A percentile compares a stretch with the other conserved stretches of the same genome.
phyloP scores from a whole-genome alignment of 2,329 filamentous ascomycete genomes.

The Sporothrix phasma region DNA sequence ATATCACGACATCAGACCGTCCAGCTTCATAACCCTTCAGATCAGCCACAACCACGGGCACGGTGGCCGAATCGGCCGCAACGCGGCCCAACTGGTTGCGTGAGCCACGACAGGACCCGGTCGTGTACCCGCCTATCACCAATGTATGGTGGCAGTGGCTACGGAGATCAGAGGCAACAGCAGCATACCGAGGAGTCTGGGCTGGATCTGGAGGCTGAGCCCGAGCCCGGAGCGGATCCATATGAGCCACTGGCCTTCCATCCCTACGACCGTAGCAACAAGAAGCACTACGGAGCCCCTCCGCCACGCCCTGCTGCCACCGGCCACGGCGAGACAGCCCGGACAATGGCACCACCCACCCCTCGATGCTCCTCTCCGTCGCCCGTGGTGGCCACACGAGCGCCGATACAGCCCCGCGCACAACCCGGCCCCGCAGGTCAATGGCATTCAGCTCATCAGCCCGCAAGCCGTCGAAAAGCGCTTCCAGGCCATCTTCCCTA shows the following conservation, averaged over 20 bases:
- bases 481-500: slow-evolving; percentile 61
- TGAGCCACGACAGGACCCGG: background rate
- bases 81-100: background rate
- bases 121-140: too few relatives aligned
- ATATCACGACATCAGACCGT: background rate
- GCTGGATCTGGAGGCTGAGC: background rate
- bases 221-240: background rate
- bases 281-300: background rate
- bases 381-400: background rate
- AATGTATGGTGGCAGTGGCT: background rate
- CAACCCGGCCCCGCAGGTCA: background rate
- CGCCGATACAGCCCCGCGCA: background rate
- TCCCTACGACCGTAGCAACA: background rate
- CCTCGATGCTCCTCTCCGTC: slow-evolving; percentile 9
- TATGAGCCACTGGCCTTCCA: background rate
- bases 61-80: background rate
- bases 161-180: background rate
- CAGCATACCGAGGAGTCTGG: background rate
- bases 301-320: background rate
- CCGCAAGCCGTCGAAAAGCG: slow-evolving; percentile 51
- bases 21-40: background rate
- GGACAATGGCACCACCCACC: background rate
- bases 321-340: background rate
- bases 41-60: background rate
- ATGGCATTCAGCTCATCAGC: slow-evolving; percentile 32